These are phyloP conservation scores for Nicotiana attenuata DNA, from an alignment of 257 asterid species.

Conservation along the genomic window DNA sequence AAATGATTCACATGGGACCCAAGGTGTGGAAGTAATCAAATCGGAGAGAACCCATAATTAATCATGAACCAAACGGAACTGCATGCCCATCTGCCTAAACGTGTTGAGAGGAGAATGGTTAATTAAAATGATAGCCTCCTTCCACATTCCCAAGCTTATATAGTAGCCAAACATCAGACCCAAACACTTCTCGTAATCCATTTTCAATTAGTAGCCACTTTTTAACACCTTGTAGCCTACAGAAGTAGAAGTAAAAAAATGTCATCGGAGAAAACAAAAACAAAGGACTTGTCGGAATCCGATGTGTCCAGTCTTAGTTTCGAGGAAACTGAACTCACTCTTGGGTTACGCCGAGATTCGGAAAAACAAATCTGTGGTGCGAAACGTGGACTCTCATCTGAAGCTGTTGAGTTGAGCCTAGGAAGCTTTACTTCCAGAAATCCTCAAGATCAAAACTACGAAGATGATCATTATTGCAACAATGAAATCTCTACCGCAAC, in stretches of 20 bases:
- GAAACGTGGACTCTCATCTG: constrained; percentile 40
- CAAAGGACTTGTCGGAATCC: constrained; percentile 25
- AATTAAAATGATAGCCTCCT: background rate
- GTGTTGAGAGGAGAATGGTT: background rate
- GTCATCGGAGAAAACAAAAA: background rate
- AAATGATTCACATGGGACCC: too few relatives aligned
- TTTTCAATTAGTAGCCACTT: background rate
- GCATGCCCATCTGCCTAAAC: background rate
- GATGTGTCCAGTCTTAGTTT: constrained; percentile 30
- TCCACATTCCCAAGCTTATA: background rate
- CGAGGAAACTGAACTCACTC: constrained; percentile 55
- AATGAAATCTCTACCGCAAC: constrained; percentile 17
- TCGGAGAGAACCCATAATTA: constrained; percentile 9
- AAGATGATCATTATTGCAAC: background rate
- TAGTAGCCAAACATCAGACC: constrained; percentile 8
- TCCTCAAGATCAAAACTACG: constrained; percentile 17
- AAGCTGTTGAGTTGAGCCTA: constrained; percentile 30
- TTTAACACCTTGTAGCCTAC: background rate
- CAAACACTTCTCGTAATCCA: constrained; percentile 1
- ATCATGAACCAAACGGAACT: constrained; percentile 31
- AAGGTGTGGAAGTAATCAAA: constrained; percentile 19
- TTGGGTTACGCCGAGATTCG: constrained; percentile 42
- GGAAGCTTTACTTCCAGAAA: constrained; percentile 11
- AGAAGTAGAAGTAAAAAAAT: background rate
- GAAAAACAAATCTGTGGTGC: constrained; percentile 21